Evolutionary conservation across 768 basidiomycete species (phyloP), one percentile per base, ranked within the genome.

Genomic region (Tylopilus plumbeoviolaceoides): DNA sequence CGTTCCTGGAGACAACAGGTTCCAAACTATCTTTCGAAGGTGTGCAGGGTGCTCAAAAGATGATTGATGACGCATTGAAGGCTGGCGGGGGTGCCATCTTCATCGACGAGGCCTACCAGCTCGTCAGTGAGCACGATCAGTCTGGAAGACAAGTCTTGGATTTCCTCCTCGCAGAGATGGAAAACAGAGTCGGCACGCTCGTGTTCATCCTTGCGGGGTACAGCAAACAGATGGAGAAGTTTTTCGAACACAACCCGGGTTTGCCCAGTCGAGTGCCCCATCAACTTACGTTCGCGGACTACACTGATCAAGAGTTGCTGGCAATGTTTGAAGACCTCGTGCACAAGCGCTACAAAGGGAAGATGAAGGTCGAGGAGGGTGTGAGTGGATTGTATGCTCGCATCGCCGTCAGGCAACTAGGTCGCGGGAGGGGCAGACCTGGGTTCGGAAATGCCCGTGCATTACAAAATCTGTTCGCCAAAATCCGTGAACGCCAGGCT

Each of bases 181-280:
- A 88, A 59, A 87, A 88, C 65, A 74, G 75, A 27, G 73, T 82
- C 4, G 86, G 84, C 8, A 80, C 72, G 10, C 60, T 86, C 15
- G 82, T 87, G 5, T 89, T 88, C 67, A 82, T 89, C 55, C 71
- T 89, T 9, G 86, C 87, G 0, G 86, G 86, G 4, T 89, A 89
- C 62, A 78, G 70, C 64, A 83, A 78, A n/a, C n/a, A 89, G 63
- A 88, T 88, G 87, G 86, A 89, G 55, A 82, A 75, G 47, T 88
- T 89, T 68, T 88, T 88, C 55, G 83, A 87, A 53, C 85, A 87
- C 58, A 89, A 89, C 55, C 85, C 86, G 3, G 86, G 86, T 1
- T 58, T 89, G 5, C 67, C 70, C 3, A 87, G 85, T 65, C 82
- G 87, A 9, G 82, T 89, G 4, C 86, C 86, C 0, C 75, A 82